Evolutionary conservation across 805 yeast genomes (phyloP), one percentile per base, ranked within the genome.

Genomic region (Suhomyces kilbournensis): DNA sequence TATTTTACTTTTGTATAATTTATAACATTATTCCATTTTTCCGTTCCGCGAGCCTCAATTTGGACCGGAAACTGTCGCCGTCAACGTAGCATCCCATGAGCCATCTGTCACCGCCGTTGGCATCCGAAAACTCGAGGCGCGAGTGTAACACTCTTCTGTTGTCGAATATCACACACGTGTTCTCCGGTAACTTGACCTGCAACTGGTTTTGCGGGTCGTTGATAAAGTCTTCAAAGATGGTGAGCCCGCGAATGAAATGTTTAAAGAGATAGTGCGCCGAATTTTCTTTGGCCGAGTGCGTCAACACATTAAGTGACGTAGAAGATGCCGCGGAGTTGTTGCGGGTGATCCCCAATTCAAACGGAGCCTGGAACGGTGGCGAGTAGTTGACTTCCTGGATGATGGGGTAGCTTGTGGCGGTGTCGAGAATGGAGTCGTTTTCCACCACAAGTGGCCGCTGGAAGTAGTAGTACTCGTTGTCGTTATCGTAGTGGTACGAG

Each of bases 311-410:
- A 4, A 22, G 26, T 17, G 47, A 38, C n/a, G 39, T 43, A 12
- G 49, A 30, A 10, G 52, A 26, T 1, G 48, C n/a, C 4, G 58
- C 51, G 42, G 56, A 39, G 25, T 56, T 59, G 30, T 70, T 67
- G 12, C 68, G 68, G 15, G 76, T 73, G n/a, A 81, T 76, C 17
- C 83, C 84, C 51, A 68, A 69, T 56, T 86, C 90, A 52, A 83
- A 81, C 1, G 93, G 93, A 0, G 88, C 93, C 62, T 88, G 96
- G 71, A 86, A 87, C 9, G 92, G 93, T 2, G 96, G 94, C 0
- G 93, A 83, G 65, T 87, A 88, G 62, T 85, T 86, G 17, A 86
- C 80, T 49, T 79, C 84, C 58, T 78, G 78, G 56, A 86, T 79
- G 35, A 61, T 52, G 0, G 66, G 63, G 6, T 53, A 50, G 20